Evolutionary conservation across 23 red algal genomes (phyloP), one percentile per base, ranked within the genome.

Genomic region (Agarophyton chilense): DNA sequence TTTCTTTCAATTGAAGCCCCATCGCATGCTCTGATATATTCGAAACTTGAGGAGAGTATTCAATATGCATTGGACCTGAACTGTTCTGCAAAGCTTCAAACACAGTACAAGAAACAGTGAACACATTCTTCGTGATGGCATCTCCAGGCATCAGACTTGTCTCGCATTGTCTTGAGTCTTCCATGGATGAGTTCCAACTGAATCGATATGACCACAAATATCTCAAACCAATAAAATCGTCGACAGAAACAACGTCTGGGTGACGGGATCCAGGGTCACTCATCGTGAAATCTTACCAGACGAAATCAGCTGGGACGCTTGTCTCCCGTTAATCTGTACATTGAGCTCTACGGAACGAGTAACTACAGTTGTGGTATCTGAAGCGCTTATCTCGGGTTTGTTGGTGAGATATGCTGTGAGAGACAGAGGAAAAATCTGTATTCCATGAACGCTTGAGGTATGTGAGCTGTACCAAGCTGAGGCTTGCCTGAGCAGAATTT

Each of bases 181-280:
- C 39, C 50, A 77, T 18, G 40, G 50, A n/a, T 39, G 55, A 60
- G 28, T 61, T 75, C 84, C 84, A 88, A 0, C 54, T 52, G 47
- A 57, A 77, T 32, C 46, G 41, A 21, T 46, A 92, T 44, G 88
- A 92, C 88, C 88, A 92, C 1, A 32, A 10, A 67, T 92, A 92
- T 40, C 52, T 22, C n/a, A 92, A 72, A 56, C 63, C 88, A 40
- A 55, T 63, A 49, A 55, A n/a, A 5, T 34, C 28, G 70, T 87
- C 65, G n/a, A n/a, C n/a, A n/a, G 25, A 26, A 31, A 87, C 40
- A 22, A 91, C 47, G 68, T 91, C 87, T 24, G 87, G 87, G 34
- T 91, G 75, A 34, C 47, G 22, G 31, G 87, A 91, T 44, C 66
- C 28, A 11, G 52, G 25, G 10, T 34, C 87, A 12, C 35, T 60